A percentile compares a stretch with the other conserved stretches of the same genome.
These are phyloP conservation scores for Pseudocercospora macadamiae DNA, from an alignment of 2,329 filamentous ascomycete genomes.

Conservation along the genomic window DNA sequence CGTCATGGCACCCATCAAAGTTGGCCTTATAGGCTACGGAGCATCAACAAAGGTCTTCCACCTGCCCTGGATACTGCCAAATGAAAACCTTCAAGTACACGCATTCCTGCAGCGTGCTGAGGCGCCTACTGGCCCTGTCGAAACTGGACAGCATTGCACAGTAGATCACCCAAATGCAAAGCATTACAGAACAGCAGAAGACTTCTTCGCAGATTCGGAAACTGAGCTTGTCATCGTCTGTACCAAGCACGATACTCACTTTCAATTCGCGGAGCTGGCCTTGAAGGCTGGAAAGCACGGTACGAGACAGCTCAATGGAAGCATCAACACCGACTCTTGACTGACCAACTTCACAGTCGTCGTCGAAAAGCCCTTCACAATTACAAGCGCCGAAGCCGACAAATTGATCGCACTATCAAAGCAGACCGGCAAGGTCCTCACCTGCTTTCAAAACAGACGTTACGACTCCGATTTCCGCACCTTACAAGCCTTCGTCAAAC, in stretches of 20 bases:
- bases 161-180: slow-evolving; percentile 51
- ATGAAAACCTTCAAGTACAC: slow-evolving; percentile 50
- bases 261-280: slow-evolving; percentile 38
- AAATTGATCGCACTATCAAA: slow-evolving; percentile 38
- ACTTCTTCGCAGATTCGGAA: slow-evolving; percentile 40
- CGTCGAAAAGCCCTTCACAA: slow-evolving; percentile 46
- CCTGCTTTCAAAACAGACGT: slow-evolving; percentile 44
- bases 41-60: slow-evolving; percentile 54
- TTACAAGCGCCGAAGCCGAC: slow-evolving; percentile 38
- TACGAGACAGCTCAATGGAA: slow-evolving; percentile 21
- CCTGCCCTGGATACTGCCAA: slow-evolving; percentile 54
- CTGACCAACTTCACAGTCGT: slow-evolving; percentile 34
- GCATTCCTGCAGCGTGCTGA: slow-evolving; percentile 54
- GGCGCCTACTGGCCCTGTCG: slow-evolving; percentile 38
- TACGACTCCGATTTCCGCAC: slow-evolving; percentile 46
- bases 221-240: slow-evolving; percentile 44
- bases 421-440: slow-evolving; percentile 38
- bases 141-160: slow-evolving; percentile 50
- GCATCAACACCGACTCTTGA: not conserved
- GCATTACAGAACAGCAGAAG: slow-evolving; percentile 38
- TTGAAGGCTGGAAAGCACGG: slow-evolving; percentile 43
- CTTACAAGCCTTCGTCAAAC: slow-evolving; percentile 32
- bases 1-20: slow-evolving; percentile 44
- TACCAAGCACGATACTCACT: slow-evolving; percentile 39
- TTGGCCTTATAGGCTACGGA: slow-evolving; percentile 57